phyloP scores from a whole-genome alignment of 1,284 basidiomycete species.

The Lignosus rhinocerotis region DNA sequence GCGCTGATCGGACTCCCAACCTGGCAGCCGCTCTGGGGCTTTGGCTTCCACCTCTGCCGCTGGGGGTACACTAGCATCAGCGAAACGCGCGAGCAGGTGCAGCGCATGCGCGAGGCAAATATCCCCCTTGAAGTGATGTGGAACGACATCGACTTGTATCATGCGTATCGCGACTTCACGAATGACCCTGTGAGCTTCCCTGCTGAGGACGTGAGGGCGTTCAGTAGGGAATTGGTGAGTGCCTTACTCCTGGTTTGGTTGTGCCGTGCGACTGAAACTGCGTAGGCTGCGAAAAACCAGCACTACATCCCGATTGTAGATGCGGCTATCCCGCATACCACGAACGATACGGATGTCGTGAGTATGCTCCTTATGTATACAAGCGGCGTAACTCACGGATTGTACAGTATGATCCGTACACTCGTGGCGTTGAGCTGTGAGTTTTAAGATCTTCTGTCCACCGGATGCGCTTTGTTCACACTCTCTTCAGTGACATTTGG shows the following conservation, averaged over 20 bases:
- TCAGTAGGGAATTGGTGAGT: constrained; percentile 61
- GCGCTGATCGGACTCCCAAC: constrained; percentile 59
- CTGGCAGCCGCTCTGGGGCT: constrained; percentile 69
- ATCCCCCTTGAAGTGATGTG: constrained; percentile 75
- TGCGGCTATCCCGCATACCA: constrained; percentile 36
- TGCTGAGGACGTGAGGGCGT: constrained; percentile 51
- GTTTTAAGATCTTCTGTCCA: constrained; percentile 5
- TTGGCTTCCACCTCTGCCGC: constrained; percentile 73
- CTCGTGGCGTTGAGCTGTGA: constrained; percentile 42
- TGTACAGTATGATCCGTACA: constrained; percentile 47
- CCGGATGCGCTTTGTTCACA: constrained; percentile 61
- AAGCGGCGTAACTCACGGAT: background rate
- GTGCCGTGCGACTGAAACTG: background rate
- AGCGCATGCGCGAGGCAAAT: constrained; percentile 58
- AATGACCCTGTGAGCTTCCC: constrained; percentile 67
- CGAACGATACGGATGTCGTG: constrained; percentile 41
- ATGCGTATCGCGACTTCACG: constrained; percentile 69
- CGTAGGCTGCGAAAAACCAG: constrained; percentile 34
- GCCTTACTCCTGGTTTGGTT: too few species aligned
- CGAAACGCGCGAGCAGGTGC: constrained; percentile 46
- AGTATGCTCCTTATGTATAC: constrained; percentile 18
- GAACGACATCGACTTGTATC: constrained; percentile 78
- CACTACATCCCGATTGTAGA: constrained; percentile 44
- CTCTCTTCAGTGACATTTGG: constrained; percentile 49
- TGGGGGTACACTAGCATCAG: constrained; percentile 36